These are phyloP conservation scores for Talaromyces borbonicus DNA, from an alignment of 495 filamentous ascomycete species.

Conservation along the genomic window DNA sequence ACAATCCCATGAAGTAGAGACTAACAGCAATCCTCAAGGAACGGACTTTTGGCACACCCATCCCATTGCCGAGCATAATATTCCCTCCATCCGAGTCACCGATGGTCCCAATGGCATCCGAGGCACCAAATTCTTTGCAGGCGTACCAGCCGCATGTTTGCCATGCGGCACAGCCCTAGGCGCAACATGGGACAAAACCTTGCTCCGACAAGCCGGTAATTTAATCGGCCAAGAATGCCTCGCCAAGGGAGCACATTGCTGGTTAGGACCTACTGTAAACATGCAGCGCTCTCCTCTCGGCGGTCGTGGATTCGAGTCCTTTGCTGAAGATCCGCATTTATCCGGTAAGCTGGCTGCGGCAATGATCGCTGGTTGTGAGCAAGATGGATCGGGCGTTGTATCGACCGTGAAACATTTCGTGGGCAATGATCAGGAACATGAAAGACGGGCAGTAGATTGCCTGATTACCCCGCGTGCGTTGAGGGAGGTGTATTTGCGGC, in stretches of 20 bases:
- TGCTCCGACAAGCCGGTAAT: slow-evolving; percentile 44
- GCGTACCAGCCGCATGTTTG: slow-evolving; percentile 47
- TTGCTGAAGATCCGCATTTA: slow-evolving; percentile 60
- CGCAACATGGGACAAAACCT: slow-evolving; percentile 51
- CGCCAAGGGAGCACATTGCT: slow-evolving; percentile 52
- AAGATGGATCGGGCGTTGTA: slow-evolving; percentile 40
- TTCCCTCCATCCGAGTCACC: slow-evolving; percentile 52
- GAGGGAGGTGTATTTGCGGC: slow-evolving; percentile 62
- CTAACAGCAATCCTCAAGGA: slow-evolving; percentile 10
- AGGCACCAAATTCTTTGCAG: slow-evolving; percentile 54
- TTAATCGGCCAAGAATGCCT: slow-evolving; percentile 52
- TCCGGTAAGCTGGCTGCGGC: slow-evolving; percentile 50
- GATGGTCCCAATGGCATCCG: slow-evolving; percentile 62
- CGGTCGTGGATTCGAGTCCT: slow-evolving; percentile 61
- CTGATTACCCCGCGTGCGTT: slow-evolving; percentile 55
- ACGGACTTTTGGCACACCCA: slow-evolving; percentile 64
- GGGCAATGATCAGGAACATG: slow-evolving; percentile 62
- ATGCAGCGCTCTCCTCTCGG: slow-evolving; percentile 61
- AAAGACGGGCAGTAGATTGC: slow-evolving; percentile 49
- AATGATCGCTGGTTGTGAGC: slow-evolving; percentile 53
- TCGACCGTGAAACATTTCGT: slow-evolving; percentile 65
- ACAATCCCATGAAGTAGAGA: neutral
- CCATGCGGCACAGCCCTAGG: slow-evolving; percentile 54
- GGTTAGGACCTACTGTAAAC: slow-evolving; percentile 64
- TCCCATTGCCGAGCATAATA: slow-evolving; percentile 49